These are phyloP conservation scores for Lasiosphaeria ovina DNA, from an alignment of 495 filamentous ascomycete species.

Conservation along the genomic window DNA sequence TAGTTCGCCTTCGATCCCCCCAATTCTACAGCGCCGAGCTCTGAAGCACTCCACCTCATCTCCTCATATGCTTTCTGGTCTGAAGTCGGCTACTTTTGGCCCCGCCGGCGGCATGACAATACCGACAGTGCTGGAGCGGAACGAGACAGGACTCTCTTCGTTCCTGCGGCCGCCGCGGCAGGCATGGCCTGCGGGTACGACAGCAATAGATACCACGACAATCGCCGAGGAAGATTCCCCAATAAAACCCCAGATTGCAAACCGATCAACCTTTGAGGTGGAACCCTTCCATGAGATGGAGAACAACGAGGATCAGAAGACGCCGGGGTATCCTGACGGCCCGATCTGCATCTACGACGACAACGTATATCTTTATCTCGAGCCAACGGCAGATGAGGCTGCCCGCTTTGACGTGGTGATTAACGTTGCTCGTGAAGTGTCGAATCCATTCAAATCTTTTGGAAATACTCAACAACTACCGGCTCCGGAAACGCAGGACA, in stretches of 20 bases:
- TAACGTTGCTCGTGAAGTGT: slow-evolving; percentile 93
- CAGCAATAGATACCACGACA: slow-evolving; percentile 33
- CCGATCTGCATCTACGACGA: slow-evolving; percentile 90
- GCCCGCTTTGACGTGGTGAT: slow-evolving; percentile 86
- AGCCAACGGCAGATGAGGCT: slow-evolving; percentile 84
- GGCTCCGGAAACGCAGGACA: slow-evolving; percentile 13
- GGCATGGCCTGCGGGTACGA: slow-evolving; percentile 16
- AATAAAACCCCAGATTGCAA: slow-evolving; percentile 59
- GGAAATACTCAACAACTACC: slow-evolving; percentile 26
- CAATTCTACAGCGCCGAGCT: slow-evolving; percentile 53
- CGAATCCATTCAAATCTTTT: slow-evolving; percentile 70
- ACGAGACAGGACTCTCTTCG: slow-evolving; percentile 47
- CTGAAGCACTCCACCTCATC: slow-evolving; percentile 57
- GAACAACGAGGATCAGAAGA: slow-evolving; percentile 71
- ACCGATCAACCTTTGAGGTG: slow-evolving; percentile 48
- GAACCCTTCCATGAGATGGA: slow-evolving; percentile 52
- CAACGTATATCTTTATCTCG: slow-evolving; percentile 88
- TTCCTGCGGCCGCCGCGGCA: slow-evolving; percentile 45
- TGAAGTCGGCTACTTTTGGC: slow-evolving; percentile 53
- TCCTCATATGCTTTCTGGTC: slow-evolving; percentile 51
- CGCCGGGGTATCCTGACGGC: slow-evolving; percentile 88
- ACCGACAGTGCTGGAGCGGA: slow-evolving; percentile 47
- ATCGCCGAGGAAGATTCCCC: slow-evolving; percentile 78
- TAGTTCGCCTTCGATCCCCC: slow-evolving; percentile 42
- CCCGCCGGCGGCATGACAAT: slow-evolving; percentile 54